These are phyloP conservation scores for Kwoniella sp. DNA, from an alignment of 768 basidiomycete species.

Conservation along the genomic window DNA sequence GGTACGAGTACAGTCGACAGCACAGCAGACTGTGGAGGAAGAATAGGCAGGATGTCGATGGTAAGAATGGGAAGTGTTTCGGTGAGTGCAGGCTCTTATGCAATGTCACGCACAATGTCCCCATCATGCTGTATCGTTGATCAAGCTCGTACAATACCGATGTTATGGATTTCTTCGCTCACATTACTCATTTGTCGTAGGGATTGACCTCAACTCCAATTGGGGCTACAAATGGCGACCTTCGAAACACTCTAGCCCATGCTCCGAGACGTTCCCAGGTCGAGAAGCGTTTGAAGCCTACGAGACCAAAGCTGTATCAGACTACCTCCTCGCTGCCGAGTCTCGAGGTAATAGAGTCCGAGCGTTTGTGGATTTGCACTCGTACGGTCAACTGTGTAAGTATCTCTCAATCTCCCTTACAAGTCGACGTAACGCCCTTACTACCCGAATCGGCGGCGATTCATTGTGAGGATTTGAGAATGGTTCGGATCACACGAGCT, in stretches of 20 bases:
- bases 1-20: conserved; percentile 59
- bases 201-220: conserved; percentile 81
- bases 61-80: conserved; percentile 51
- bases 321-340: conserved; percentile 60
- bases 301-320: conserved; percentile 74
- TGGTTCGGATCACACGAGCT: background rate
- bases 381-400: conserved; percentile 81
- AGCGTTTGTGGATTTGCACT: conserved; percentile 73
- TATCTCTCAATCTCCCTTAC: too few species aligned
- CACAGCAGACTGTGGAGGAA: conserved; percentile 67
- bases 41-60: conserved; percentile 54
- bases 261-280: conserved; percentile 77
- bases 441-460: too few species aligned
- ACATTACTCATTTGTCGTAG: conserved; percentile 43
- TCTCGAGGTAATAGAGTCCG: conserved; percentile 55
- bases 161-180: too few species aligned
- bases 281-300: conserved; percentile 71
- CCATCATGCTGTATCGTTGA: too few species aligned
- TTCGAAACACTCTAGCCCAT: conserved; percentile 61
- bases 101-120: background rate
- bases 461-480: too few species aligned
- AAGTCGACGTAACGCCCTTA: too few species aligned
- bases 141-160: too few species aligned
- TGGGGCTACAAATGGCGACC: conserved; percentile 68
- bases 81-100: conserved; percentile 29